These are phyloP conservation scores for Pholiota microspora DNA, from an alignment of 768 basidiomycete genomes.

Conservation along the genomic window DNA sequence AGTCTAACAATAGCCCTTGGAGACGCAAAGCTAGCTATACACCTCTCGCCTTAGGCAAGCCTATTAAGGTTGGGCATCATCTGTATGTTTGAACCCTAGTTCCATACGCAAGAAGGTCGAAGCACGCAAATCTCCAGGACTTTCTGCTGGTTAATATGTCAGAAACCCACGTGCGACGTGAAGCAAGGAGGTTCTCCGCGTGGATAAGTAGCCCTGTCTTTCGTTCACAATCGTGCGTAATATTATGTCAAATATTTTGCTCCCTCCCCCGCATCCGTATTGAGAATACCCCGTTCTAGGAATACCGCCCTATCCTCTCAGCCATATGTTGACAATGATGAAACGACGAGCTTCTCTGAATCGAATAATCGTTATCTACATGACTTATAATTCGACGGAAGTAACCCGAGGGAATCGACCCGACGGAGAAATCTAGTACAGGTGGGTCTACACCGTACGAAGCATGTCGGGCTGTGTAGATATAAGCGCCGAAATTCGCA, in stretches of 20 bases:
- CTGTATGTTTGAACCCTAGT: neutral
- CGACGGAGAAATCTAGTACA: too few species aligned
- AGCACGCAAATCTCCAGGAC: neutral
- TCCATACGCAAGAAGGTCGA: neutral
- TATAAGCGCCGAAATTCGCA: neutral
- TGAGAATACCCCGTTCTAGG: neutral
- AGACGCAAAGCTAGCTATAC: neutral
- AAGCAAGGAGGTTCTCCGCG: neutral
- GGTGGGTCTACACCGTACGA: too few species aligned
- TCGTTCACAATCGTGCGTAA: neutral
- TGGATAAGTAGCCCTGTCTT: too few species aligned
- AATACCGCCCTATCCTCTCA: neutral
- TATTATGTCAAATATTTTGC: neutral
- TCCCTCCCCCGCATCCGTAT: neutral
- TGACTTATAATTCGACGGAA: too few species aligned
- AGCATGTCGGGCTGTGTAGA: neutral
- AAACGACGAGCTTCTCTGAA: too few species aligned
- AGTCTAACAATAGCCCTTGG: neutral
- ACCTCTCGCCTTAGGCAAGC: too few species aligned
- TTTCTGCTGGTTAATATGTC: neutral
- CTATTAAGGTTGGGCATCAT: neutral
- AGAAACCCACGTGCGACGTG: neutral
- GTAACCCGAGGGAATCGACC: too few species aligned
- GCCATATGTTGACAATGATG: neutral
- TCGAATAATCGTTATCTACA: too few species aligned